phyloP scores from a whole-genome alignment of 176 grass and related monocot species.

The barley (Hordeum vulgare) region MorexV3_pseudomolecules_assembly NC_058518.1:274822305-274822804 shows the following conservation, averaged over 20 bases:
- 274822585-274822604: not conserved
- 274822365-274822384: slow-evolving; percentile 37
- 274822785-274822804: no score
- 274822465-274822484: slow-evolving; percentile 29
- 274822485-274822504: slow-evolving; percentile 65
- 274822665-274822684: slow-evolving; percentile 17
- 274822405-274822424: slow-evolving; percentile 75
- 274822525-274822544: slow-evolving; percentile 77
- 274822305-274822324: no score
- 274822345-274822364: slow-evolving; percentile 74
- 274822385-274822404: slow-evolving; percentile 58
- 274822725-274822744: no score
- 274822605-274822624: not conserved
- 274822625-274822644: not conserved
- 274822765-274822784: no score
- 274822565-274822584: slow-evolving; percentile 89
- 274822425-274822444: slow-evolving; percentile 30
- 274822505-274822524: slow-evolving; percentile 67
- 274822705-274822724: no score
- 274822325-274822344: slow-evolving; percentile 38
- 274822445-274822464: slow-evolving; percentile 68
- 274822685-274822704: not conserved
- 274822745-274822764: no score
- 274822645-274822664: not conserved
- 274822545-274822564: slow-evolving; percentile 79